These are phyloP conservation scores for Byssochlamys sp. DNA, from an alignment of 2,329 filamentous ascomycete genomes.

Conservation along the genomic window DNA sequence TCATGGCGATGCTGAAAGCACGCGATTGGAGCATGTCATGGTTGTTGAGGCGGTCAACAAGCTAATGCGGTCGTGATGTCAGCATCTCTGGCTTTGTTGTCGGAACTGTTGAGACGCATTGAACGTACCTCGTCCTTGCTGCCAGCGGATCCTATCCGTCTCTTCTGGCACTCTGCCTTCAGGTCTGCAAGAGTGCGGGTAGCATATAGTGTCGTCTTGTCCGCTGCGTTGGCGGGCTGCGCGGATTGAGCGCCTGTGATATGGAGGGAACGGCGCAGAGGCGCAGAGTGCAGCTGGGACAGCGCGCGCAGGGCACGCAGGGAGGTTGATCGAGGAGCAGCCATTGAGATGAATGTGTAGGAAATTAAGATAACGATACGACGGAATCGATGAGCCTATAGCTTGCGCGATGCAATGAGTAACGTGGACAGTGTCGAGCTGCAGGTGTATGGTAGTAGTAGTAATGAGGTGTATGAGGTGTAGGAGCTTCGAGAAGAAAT, in stretches of 20 bases:
- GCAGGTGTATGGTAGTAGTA: neutral
- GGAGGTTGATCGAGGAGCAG: constrained; percentile 36
- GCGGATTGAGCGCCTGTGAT: constrained; percentile 53
- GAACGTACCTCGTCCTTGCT: constrained; percentile 41
- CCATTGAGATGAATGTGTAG: constrained; percentile 20
- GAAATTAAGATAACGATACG: neutral
- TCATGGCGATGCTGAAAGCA: constrained; percentile 47
- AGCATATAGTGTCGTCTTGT: constrained; percentile 43
- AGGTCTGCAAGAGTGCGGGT: constrained; percentile 44
- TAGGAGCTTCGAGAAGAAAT: neutral
- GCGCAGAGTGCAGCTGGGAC: constrained; percentile 26
- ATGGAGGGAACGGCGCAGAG: constrained; percentile 43
- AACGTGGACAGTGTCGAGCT: constrained; percentile 4
- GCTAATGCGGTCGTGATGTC: constrained; percentile 22
- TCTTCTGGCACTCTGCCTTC: constrained; percentile 42
- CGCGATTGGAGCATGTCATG: constrained; percentile 45
- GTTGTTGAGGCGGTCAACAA: constrained; percentile 44
- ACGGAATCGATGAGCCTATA: neutral
- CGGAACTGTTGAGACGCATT: neutral
- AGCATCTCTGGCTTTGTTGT: neutral
- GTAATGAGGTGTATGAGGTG: neutral
- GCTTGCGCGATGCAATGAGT: constrained; percentile 2
- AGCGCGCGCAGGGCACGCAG: constrained; percentile 37
- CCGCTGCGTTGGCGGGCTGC: constrained; percentile 39
- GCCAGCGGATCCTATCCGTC: constrained; percentile 38